Evolutionary conservation across 2,329 filamentous ascomycete genomes (phyloP), one percentile per base, ranked within the genome.

Genomic region (Mycosphaerelloides madeirae): DNA sequence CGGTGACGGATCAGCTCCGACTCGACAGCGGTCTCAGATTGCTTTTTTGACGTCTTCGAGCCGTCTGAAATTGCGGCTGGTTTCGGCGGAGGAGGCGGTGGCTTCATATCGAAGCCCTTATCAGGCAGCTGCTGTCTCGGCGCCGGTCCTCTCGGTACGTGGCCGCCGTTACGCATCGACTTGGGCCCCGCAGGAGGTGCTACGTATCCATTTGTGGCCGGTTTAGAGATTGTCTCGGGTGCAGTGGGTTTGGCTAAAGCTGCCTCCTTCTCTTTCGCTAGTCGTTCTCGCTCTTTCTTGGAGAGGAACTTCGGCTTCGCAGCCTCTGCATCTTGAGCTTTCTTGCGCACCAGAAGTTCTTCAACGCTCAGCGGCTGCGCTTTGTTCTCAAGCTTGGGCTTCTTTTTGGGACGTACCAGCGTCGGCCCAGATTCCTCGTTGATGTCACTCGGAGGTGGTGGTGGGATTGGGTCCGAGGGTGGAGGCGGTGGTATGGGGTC

Each of bases 291-390:
- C 65, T 95, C 79, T 25, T 85, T 84, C 71, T 86, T 93, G 3
- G 86, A 85, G 16, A 95, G 72, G 63, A 94, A 95, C 65, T 87
- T 90, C 4, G 89, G 89, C 74, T 93, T 95, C 43, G 87, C 79
- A 8, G 87, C 84, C 13, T 85, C 87, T 29, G 85, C 85, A 67
- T 93, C 87, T 20, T 86, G 84, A 50, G 87, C 87, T 62, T 85
- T 87, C 74, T 94, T 94, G 69, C 90, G 85, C 55, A 81, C 80
- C 16, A 95, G 69, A 3, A 95, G 77, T 57, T 95, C 86, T 66
- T 95, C 89, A 44, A 95, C 83, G 62, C 87, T 90, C 37, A 95
- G 72, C 7, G 85, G 85, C 59, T 59, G 67, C 51, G 54, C 69
- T 48, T 61, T 57, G 50, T 68, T 43, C 7, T 50, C 40, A 56